Evolutionary conservation across 208 protist species (phyloP), one percentile per base, ranked within the genome.

Genomic region (Perkinsela sp.): DNA sequence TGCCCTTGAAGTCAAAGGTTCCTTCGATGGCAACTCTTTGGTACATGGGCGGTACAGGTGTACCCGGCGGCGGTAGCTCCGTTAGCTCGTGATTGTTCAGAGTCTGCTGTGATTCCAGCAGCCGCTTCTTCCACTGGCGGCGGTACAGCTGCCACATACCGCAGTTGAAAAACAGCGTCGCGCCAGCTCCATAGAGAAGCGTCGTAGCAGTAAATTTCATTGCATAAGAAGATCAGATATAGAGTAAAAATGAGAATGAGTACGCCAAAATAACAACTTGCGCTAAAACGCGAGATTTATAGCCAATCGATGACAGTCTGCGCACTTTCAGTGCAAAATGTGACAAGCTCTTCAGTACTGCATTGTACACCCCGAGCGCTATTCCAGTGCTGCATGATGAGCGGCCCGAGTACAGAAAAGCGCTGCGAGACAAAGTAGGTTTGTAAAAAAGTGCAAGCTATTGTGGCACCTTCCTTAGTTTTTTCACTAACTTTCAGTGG

Each of bases 71-170:
- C 1, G 83, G 85, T 68, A 86, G 73, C 22, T 74, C 68, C 28
- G 78, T 40, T 28, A 89, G 31, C 16, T 82, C 77, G 1, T 75
- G 72, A 72, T 85, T 83, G 48, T 72, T 66, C 1, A 91, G 30
- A 71, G 88, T 91, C 48, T 81, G 79, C 71, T 91, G 85, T 66
- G 79, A 83, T 76, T 88, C 82, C 32, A 91, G 31, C 48, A 91
- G 73, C 73, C 81, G 80, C 70, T 71, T 72, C 72, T 91, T 91
- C 76, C 88, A 76, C 0, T 70, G 32, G 15, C 83, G 77, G 31
- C 85, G 85, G 57, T 81, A 82, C 0, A 91, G 73, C 67, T 91
- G 85, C 83, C 85, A 91, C 1, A 91, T 78, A 29, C 83, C 85
- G 29, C 80, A 83, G 73, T 91, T 91, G 73, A 91, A 89, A 67